phyloP scores from a whole-genome alignment of 2,329 filamentous ascomycete species.

The Elsinoe necatrix region DNA sequence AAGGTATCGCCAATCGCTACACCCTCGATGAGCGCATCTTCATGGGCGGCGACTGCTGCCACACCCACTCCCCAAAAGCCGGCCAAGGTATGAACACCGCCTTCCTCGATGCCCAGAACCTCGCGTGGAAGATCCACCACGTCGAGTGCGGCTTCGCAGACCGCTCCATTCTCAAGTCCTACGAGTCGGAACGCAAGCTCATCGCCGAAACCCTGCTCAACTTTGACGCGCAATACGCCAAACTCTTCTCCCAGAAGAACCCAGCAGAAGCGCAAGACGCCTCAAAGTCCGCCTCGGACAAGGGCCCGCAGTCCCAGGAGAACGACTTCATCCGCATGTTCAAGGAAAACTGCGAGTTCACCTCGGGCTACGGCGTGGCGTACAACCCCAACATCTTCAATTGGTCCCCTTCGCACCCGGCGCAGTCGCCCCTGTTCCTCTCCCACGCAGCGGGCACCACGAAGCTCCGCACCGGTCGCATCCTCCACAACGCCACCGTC shows the following conservation, averaged over 20 bases:
- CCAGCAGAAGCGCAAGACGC: constrained; percentile 63
- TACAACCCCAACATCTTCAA: constrained; percentile 78
- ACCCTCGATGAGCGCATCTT: constrained; percentile 57
- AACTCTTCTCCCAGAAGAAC: constrained; percentile 73
- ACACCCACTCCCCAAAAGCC: constrained; percentile 56
- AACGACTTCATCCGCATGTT: constrained; percentile 84
- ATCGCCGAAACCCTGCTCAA: constrained; percentile 75
- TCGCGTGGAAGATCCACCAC: constrained; percentile 93
- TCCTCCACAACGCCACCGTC: constrained; percentile 70
- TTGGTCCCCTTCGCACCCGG: constrained; percentile 67
- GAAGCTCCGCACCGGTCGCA: constrained; percentile 63
- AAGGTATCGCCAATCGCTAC: constrained; percentile 57
- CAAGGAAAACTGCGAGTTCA: constrained; percentile 87
- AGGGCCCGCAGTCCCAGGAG: constrained; percentile 42
- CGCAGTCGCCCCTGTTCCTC: constrained; percentile 61
- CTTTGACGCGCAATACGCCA: constrained; percentile 85
- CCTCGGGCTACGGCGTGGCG: constrained; percentile 80
- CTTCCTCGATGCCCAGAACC: constrained; percentile 62
- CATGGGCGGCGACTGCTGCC: constrained; percentile 57
- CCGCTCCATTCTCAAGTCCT: constrained; percentile 68
- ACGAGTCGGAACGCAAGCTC: constrained; percentile 75
- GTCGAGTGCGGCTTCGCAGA: constrained; percentile 76
- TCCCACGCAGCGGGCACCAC: constrained; percentile 45
- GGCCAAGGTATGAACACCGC: constrained; percentile 58
- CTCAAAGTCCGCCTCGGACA: constrained; percentile 32